These are phyloP conservation scores for Magnolia changhungtana DNA, from an alignment of 164 flowering plant genomes.

Conservation along the genomic window DNA sequence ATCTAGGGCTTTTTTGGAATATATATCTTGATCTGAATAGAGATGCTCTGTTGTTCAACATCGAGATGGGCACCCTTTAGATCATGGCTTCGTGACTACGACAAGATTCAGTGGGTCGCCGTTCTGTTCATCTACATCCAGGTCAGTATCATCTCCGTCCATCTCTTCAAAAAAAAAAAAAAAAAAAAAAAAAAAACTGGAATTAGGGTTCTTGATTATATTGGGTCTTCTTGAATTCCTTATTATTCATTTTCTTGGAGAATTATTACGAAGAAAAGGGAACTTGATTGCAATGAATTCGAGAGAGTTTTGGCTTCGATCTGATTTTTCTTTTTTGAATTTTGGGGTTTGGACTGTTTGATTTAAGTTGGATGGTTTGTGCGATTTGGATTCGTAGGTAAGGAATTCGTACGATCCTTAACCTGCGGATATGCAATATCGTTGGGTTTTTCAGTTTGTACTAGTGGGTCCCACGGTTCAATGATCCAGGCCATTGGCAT, in stretches of 20 bases:
- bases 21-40: background rate
- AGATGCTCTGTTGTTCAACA: conserved; percentile 46
- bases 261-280: background rate
- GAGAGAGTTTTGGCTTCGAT: background rate
- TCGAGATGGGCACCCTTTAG: conserved; percentile 30
- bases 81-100: conserved; percentile 70
- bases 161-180: background rate
- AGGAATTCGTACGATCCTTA: no score
- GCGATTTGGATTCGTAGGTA: no score
- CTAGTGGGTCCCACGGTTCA: background rate
- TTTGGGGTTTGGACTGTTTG: background rate
- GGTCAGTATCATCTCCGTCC: conserved; percentile 24
- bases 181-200: background rate
- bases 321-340: background rate
- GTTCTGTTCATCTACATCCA: conserved; percentile 68
- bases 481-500: background rate
- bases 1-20: background rate
- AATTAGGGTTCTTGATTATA: background rate
- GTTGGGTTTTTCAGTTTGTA: no score
- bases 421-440: no score
- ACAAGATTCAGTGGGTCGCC: conserved; percentile 52
- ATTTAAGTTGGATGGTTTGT: background rate
- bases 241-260: background rate
- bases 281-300: background rate
- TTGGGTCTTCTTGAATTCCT: background rate